A percentile compares a stretch with the other conserved stretches of the same genome.
Evolutionary conservation across 2,329 filamentous ascomycete genomes (phyloP).

Genomic region (Tolypocladium guangdongense): DNA sequence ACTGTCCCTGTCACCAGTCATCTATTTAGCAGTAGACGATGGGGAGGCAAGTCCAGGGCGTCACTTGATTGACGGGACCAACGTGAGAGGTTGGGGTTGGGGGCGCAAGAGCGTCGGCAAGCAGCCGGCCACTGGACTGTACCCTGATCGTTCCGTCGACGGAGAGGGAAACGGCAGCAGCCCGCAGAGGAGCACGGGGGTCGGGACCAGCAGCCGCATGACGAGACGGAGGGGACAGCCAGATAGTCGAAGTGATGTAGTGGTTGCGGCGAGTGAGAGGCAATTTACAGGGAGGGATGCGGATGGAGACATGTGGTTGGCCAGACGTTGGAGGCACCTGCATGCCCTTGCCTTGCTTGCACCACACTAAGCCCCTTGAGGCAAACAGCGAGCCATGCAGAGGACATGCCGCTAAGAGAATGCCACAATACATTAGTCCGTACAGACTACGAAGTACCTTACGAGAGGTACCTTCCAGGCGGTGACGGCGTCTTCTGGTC

Average conservation of each 20-base stretch:
- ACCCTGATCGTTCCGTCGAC: not conserved
- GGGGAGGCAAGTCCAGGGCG: not conserved
- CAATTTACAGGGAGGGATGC: not conserved
- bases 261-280: not conserved
- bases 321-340: not conserved
- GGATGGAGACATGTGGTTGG: not conserved
- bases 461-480: too few relatives aligned
- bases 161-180: not conserved
- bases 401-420: too few relatives aligned
- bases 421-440: too few relatives aligned
- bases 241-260: not conserved
- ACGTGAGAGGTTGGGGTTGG: not conserved
- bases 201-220: not conserved
- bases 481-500: too few relatives aligned
- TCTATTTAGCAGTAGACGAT: conserved; percentile 5
- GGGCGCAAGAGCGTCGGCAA: not conserved
- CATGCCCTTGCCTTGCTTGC: not conserved
- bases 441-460: too few relatives aligned
- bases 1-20: not conserved
- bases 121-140: not conserved
- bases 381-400: not conserved
- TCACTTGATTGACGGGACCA: not conserved
- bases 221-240: not conserved
- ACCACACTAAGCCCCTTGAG: not conserved
- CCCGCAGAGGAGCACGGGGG: not conserved